Percentiles rank a stretch among this genome's conserved stretches.
Evolutionary conservation across 1,139 yeast species (phyloP).

Genomic region (Sugiyamaella neomexicana): DNA sequence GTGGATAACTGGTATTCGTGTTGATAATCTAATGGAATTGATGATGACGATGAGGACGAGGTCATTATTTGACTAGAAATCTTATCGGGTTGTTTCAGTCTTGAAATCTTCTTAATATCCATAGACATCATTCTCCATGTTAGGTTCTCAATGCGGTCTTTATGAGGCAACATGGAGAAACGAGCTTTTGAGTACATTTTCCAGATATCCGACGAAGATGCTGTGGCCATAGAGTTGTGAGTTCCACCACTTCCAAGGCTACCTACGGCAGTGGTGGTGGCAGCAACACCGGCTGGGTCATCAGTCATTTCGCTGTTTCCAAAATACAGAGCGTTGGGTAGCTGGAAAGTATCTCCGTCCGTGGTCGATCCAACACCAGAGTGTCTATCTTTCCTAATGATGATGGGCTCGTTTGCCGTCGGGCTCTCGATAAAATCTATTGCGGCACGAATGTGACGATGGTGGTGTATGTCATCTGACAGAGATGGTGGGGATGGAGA

Average conservation of each 20-base stretch:
- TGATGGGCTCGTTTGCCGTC: neutral
- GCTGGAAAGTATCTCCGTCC: conserved; percentile 5
- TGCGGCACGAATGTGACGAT: conserved; percentile 13
- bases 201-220: conserved; percentile 56
- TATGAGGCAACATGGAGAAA: conserved; percentile 67
- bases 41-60: no score
- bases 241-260: no score
- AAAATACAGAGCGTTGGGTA: conserved; percentile 10
- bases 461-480: conserved; percentile 1
- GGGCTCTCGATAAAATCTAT: conserved; percentile 1
- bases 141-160: conserved; percentile 72
- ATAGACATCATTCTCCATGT: conserved; percentile 85
- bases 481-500: conserved; percentile 4
- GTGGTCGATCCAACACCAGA: no score
- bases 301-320: conserved; percentile 13
- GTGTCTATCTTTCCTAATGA: no score
- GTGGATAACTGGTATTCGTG: neutral
- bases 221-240: conserved; percentile 3
- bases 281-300: no score
- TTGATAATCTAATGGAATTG: no score
- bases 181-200: conserved; percentile 75
- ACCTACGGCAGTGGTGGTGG: no score
- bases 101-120: conserved; percentile 35
- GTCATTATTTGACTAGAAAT: neutral
- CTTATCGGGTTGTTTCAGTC: neutral